Evolutionary conservation across 768 basidiomycete genomes (phyloP), one percentile per base, ranked within the genome.

Genomic region (Boletus fagicola): DNA sequence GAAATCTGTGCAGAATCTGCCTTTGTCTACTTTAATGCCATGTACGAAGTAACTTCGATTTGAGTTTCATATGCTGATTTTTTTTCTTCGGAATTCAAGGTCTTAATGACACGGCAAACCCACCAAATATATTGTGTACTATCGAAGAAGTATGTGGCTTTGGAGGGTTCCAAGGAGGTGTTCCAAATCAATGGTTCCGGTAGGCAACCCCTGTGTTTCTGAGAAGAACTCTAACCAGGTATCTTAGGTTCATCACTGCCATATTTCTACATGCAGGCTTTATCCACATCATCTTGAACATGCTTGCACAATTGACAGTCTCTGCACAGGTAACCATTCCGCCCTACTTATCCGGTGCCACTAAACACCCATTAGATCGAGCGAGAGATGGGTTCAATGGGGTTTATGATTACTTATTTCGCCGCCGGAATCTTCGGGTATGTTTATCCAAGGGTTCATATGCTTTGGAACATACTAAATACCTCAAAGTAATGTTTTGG

Each of bases 201-300:
- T 81, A 69, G 11, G 62, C 4, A 51, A 31, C 2, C 11, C 10
- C 13, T 31, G 5, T n/a, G 74, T 58, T 79, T 80, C 65, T 79
- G 77, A 78, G 81, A 79, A 38, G 65, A 68, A 78, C 75, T 80
- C 24, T 63, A 49, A 68, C 44, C 18, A 40, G 7, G 31, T 45
- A 7, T 31, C 50, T 33, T 62, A 90, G 92, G 60, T 95, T 95
- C 67, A 87, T 94, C 63, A 85, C 87, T 2, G 82, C 94, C 10
- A 89, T 96, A 50, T 97, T 98, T 68, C 74, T 98, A 6, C 96
- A 98, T 64, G 97, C 93, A 12, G 96, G 96, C n/a, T 78, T 99
- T 56, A 78, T 99, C n/a, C 96, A 99, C 69, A 78, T 96, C 36
- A 62, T 88, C 5, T 68, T 99, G 58, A 99, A 99, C 68, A 89